A percentile compares a stretch with the other conserved stretches of the same genome.
phyloP scores from a whole-genome alignment of 140 eudicot genomes.

The Bidens hawaiensis region DNA sequence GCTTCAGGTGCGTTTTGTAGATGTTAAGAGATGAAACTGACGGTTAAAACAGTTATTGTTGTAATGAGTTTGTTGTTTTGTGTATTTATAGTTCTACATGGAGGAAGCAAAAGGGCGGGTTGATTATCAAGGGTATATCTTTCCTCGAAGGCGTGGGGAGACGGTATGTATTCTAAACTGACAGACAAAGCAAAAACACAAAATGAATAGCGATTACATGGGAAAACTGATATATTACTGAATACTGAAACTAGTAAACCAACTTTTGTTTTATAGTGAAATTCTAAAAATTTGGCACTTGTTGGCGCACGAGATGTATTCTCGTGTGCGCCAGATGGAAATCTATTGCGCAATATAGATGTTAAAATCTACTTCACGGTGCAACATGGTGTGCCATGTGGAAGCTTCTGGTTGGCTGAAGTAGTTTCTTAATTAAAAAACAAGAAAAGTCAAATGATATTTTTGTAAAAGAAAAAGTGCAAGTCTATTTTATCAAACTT shows the following conservation, averaged over 20 bases:
- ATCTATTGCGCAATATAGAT: too few species aligned
- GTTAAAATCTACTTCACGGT: too few species aligned
- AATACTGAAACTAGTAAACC: background rate
- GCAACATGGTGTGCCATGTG: too few species aligned
- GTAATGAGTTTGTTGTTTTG: background rate
- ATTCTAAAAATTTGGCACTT: too few species aligned
- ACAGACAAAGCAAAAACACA: background rate
- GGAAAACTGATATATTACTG: background rate
- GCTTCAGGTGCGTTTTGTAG: constrained; percentile 68
- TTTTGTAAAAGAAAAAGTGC: too few species aligned
- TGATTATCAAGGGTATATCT: constrained; percentile 91
- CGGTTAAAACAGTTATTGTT: background rate
- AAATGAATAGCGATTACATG: background rate
- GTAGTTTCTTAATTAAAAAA: too few species aligned
- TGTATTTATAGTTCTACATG: constrained; percentile 70
- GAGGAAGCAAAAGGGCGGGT: constrained; percentile 97
- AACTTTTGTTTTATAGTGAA: too few species aligned
- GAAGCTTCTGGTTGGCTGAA: too few species aligned
- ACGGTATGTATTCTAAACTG: constrained; percentile 45
- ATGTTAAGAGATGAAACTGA: background rate
- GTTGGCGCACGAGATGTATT: too few species aligned
- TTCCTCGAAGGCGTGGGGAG: constrained; percentile 87
- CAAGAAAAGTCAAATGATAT: too few species aligned
- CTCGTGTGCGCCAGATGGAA: too few species aligned
- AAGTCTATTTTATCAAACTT: too few species aligned